Percentiles rank a stretch among this genome's conserved stretches.
These are phyloP conservation scores for Zizania latifolia DNA, from an alignment of 176 grass and related monocot genomes.

Conservation along the genomic window DNA sequence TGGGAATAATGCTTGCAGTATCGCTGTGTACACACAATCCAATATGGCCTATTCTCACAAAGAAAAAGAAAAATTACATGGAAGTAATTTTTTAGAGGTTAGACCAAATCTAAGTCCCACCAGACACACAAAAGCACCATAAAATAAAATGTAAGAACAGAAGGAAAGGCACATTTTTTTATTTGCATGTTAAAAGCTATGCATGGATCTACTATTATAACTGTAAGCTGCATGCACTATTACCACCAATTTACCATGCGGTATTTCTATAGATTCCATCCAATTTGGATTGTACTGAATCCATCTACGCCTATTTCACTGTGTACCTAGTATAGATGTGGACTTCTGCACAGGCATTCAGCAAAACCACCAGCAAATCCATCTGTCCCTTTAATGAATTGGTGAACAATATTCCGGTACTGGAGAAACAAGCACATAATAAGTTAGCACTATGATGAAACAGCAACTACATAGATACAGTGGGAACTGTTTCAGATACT, in stretches of 20 bases:
- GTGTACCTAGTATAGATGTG: slow-evolving; percentile 86
- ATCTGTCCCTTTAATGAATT: slow-evolving; percentile 97
- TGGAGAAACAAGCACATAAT: slow-evolving; percentile 33
- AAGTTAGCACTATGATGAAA: slow-evolving; percentile 24
- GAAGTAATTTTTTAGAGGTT: not conserved
- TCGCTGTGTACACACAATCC: not conserved
- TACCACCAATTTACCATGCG: not conserved
- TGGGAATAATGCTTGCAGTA: too few species aligned
- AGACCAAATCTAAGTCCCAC: not conserved
- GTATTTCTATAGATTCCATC: not conserved
- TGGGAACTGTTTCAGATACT: not conserved
- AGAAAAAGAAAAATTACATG: not conserved
- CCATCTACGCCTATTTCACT: not conserved
- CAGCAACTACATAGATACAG: not conserved
- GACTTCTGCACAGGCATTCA: slow-evolving; percentile 89
- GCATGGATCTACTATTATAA: not conserved
- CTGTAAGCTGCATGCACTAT: not conserved
- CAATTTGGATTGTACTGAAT: not conserved
- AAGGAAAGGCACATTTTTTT: not conserved
- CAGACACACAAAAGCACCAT: not conserved
- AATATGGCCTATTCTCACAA: not conserved
- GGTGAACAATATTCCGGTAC: slow-evolving; percentile 86
- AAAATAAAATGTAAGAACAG: not conserved
- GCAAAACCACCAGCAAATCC: slow-evolving; percentile 94
- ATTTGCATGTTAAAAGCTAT: not conserved